phyloP scores from a whole-genome alignment of 1,139 yeast genomes.

The Hansenula sp. region DNA sequence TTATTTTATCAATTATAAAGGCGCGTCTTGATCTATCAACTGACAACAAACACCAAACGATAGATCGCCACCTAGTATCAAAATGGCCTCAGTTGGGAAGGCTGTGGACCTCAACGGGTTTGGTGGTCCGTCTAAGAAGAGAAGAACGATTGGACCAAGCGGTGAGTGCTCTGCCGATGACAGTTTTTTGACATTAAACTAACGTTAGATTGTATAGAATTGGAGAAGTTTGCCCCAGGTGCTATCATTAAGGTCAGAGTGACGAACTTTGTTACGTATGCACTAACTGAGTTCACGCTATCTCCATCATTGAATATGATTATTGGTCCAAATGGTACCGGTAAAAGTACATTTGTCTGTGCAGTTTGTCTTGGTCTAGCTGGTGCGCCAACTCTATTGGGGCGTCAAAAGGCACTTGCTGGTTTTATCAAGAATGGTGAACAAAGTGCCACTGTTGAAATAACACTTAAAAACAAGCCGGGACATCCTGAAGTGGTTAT shows the following conservation, averaged over 20 bases:
- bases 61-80: background rate
- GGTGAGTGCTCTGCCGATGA: constrained; percentile 1
- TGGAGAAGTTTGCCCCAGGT: constrained; percentile 40
- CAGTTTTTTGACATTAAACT: background rate
- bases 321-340: constrained; percentile 96
- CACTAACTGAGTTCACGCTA: constrained; percentile 68
- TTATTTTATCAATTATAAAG: too few relatives aligned
- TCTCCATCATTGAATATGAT: constrained; percentile 90
- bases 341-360: constrained; percentile 90
- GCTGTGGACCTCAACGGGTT: background rate
- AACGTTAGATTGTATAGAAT: constrained; percentile 2
- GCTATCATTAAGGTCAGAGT: constrained; percentile 63
- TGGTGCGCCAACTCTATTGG: constrained; percentile 74
- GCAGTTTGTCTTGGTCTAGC: constrained; percentile 90
- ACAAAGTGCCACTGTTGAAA: constrained; percentile 50
- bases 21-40: background rate
- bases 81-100: background rate
- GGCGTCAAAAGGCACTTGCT: constrained; percentile 63
- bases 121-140: background rate
- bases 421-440: constrained; percentile 80
- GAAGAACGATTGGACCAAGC: background rate
- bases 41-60: too few relatives aligned
- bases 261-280: constrained; percentile 78
- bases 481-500: constrained; percentile 30
- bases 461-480: constrained; percentile 50